Base-by-base conservation (phyloP, 768 basidiomycete genomes). In the Hysterangium stoloniferum region DNA sequence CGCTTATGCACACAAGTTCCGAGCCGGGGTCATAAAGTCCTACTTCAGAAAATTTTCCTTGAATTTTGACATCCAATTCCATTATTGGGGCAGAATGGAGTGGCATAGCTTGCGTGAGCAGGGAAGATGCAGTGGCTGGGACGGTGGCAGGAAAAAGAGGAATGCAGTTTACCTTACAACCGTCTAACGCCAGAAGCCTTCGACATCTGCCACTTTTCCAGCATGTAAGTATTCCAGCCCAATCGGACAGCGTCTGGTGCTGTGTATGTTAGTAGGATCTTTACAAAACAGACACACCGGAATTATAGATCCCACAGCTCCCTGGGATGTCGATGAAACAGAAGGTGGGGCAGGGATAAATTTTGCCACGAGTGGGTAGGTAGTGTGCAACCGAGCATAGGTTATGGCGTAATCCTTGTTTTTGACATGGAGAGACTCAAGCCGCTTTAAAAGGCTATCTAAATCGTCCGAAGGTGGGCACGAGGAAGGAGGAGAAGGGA, bases 1-100 rank as follows among this genome's bases (percentile, higher is more conserved):
- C 25, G 27, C 49, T 51, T 5, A 51, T 51, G 20, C 49, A 51
- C 12, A 51, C 37, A 4, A 51, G 31, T n/a, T 42, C 38, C 31
- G 49, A 24, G 15, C 37, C 49, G 17, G 22, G 6, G 36, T 42
- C 8, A 19, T 38, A 50, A 7, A 50, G 25, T 4, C 37, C 48
- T 6, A 31, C 28, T 8, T 38, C 38, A 15, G 19, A n/a, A 29
- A 25, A 32, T 41, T 33, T 7, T 4, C 49, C 40, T 7, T 9
- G 11, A 15, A 51, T 15, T 1, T 33, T 17, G 2, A 51, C 27
- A 15, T 51, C 37, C 4, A 51, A 13, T 19, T 51, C 49, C 29
- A 40, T 40, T 6, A 51, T 32, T 4, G 49, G 49, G 1, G 37
- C 22, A 2, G 25, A 25, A n/a, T 42, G 35, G 8, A 34, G 37